Conservation (phyloP, 2,329 filamentous ascomycete species). For the Neoarthrinium moseri region DNA sequence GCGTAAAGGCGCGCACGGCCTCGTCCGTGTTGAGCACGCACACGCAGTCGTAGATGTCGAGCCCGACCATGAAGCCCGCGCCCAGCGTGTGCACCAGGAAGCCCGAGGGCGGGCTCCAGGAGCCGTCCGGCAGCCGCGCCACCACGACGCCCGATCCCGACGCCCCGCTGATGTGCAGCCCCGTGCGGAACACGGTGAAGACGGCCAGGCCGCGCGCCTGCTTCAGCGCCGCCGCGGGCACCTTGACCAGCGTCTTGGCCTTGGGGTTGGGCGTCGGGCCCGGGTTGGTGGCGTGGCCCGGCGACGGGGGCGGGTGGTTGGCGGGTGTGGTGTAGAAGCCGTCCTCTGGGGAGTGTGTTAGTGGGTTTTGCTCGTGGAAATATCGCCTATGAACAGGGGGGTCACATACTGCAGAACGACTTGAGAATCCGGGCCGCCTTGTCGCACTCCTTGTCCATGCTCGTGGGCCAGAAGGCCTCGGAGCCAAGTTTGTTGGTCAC, state of each 20-base stretch:
- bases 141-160: slow-evolving; percentile 66
- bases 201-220: slow-evolving; percentile 69
- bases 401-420: slow-evolving; percentile 75
- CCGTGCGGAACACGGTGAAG: slow-evolving; percentile 69
- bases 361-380: slow-evolving; percentile 16
- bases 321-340: slow-evolving; percentile 45
- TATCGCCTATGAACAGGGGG: neutral
- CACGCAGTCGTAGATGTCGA: slow-evolving; percentile 88
- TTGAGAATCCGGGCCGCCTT: slow-evolving; percentile 83
- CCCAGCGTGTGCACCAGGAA: slow-evolving; percentile 80
- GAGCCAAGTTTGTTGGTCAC: slow-evolving; percentile 78
- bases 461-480: slow-evolving; percentile 84
- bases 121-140: slow-evolving; percentile 60
- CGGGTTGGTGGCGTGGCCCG: slow-evolving; percentile 22
- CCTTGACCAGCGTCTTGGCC: slow-evolving; percentile 50
- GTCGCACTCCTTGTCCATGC: slow-evolving; percentile 85
- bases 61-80: slow-evolving; percentile 75
- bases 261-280: slow-evolving; percentile 29
- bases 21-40: slow-evolving; percentile 79
- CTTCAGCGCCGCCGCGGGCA: slow-evolving; percentile 58
- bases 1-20: slow-evolving; percentile 75
- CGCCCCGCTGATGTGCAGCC: slow-evolving; percentile 64
- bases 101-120: slow-evolving; percentile 79
- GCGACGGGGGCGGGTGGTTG: slow-evolving; percentile 20
- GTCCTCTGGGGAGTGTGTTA: slow-evolving; percentile 38